phyloP scores from a whole-genome alignment of 2,329 filamentous ascomycete genomes.

The Cytospora paraplurivora region DNA sequence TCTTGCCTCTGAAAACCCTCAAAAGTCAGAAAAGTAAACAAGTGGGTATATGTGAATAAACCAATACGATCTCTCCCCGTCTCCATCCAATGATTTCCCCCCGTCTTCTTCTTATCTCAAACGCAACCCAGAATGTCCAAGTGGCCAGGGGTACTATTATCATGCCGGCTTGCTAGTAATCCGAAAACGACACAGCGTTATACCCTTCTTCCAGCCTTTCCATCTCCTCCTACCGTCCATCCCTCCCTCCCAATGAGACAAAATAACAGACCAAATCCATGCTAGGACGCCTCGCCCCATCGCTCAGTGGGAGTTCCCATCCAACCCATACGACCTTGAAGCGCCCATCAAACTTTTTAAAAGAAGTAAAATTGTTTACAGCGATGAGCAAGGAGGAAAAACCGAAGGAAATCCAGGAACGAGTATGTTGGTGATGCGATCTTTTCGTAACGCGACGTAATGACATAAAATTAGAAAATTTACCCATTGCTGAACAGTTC shows the following conservation, averaged over 20 bases:
- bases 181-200: constrained; percentile 11
- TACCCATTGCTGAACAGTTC: constrained; percentile 9
- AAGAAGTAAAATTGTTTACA: neutral
- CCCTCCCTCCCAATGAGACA: neutral
- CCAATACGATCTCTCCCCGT: constrained; percentile 9
- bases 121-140: neutral
- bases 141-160: neutral
- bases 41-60: constrained; percentile 21
- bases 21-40: constrained; percentile 17
- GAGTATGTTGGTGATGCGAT: constrained; percentile 10
- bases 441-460: constrained; percentile 2
- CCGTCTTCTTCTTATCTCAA: neutral
- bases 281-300: neutral
- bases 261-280: neutral
- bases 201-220: neutral
- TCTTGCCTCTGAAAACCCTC: neutral
- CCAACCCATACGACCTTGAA: neutral
- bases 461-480: constrained; percentile 15
- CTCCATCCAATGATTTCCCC: neutral
- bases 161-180: neutral
- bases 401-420: constrained; percentile 2
- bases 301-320: neutral
- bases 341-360: neutral
- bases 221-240: neutral
- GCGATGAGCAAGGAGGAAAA: neutral